phyloP scores from a whole-genome alignment of 768 basidiomycete genomes.

The Leccinum aurantiacum region DNA sequence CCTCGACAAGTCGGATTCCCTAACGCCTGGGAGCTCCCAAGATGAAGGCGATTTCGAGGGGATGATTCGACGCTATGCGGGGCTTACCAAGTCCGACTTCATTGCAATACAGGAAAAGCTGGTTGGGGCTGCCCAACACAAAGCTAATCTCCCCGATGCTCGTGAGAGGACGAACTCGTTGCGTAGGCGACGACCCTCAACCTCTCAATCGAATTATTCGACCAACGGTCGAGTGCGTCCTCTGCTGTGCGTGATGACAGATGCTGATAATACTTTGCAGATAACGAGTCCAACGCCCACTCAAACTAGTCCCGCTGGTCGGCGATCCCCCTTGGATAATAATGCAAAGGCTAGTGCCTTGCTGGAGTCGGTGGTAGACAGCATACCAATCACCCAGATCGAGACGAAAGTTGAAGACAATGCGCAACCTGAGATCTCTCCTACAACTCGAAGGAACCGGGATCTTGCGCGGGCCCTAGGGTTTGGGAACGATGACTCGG shows the following conservation, averaged over 20 bases:
- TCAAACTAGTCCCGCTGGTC: slow-evolving; percentile 32
- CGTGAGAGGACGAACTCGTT: slow-evolving; percentile 70
- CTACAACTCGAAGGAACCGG: slow-evolving; percentile 61
- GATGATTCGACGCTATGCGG: slow-evolving; percentile 61
- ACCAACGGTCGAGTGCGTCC: slow-evolving; percentile 47
- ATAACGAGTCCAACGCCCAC: slow-evolving; percentile 54
- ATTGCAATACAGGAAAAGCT: slow-evolving; percentile 73
- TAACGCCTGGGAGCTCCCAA: slow-evolving; percentile 49
- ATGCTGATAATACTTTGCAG: slow-evolving; percentile 35
- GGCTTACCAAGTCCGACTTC: slow-evolving; percentile 71
- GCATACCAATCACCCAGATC: slow-evolving; percentile 43
- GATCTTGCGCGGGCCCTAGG: slow-evolving; percentile 72
- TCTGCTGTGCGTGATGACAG: slow-evolving; percentile 1
- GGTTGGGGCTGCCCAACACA: slow-evolving; percentile 59
- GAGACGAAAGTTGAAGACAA: slow-evolving; percentile 28
- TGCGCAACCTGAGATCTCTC: slow-evolving; percentile 41
- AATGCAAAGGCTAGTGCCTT: slow-evolving; percentile 62
- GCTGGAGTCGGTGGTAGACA: slow-evolving; percentile 60
- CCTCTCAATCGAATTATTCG: slow-evolving; percentile 79
- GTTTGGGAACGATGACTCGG: slow-evolving; percentile 53
- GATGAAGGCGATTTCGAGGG: slow-evolving; percentile 65
- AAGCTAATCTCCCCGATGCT: slow-evolving; percentile 53
- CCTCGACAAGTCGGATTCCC: slow-evolving; percentile 50
- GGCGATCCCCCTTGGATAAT: slow-evolving; percentile 44
- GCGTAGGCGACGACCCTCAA: slow-evolving; percentile 73